These are phyloP conservation scores for Penicillium sclerotiorum DNA, from an alignment of 2,329 filamentous ascomycete species.

Conservation along the genomic window DNA sequence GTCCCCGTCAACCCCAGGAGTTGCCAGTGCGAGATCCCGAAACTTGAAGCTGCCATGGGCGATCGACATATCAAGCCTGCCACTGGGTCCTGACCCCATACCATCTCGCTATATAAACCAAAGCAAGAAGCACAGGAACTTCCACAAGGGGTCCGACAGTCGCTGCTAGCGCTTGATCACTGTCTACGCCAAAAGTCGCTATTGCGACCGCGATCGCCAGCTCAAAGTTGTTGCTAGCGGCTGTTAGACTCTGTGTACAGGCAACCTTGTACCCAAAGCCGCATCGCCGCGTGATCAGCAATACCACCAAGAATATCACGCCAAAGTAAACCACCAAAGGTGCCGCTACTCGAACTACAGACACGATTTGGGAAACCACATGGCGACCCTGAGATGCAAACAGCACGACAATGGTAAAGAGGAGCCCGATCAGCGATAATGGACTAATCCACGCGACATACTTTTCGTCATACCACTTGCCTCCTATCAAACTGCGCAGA, in stretches of 20 bases:
- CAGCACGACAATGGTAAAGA: conserved; percentile 84
- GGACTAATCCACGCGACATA: conserved; percentile 65
- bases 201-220: conserved; percentile 86
- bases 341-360: conserved; percentile 77
- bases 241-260: conserved; percentile 82
- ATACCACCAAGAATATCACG: conserved; percentile 70
- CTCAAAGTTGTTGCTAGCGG: conserved; percentile 92
- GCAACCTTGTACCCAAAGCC: conserved; percentile 73
- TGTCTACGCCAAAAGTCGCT: conserved; percentile 74
- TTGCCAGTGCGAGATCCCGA: no score
- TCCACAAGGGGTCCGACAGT: conserved; percentile 87
- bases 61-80: no score
- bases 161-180: conserved; percentile 77
- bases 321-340: conserved; percentile 81
- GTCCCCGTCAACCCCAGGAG: no score
- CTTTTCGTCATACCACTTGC: conserved; percentile 59
- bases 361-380: conserved; percentile 80
- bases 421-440: conserved; percentile 75
- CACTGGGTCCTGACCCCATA: no score
- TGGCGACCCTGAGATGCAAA: conserved; percentile 79
- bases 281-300: conserved; percentile 63
- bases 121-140: conserved; percentile 74
- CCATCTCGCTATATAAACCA: conserved; percentile 87
- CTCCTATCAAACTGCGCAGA: neutral
- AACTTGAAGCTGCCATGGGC: no score